A percentile compares a stretch with the other conserved stretches of the same genome.
phyloP scores from a whole-genome alignment of 1,284 basidiomycete species.

The Ustilago lituana region DNA sequence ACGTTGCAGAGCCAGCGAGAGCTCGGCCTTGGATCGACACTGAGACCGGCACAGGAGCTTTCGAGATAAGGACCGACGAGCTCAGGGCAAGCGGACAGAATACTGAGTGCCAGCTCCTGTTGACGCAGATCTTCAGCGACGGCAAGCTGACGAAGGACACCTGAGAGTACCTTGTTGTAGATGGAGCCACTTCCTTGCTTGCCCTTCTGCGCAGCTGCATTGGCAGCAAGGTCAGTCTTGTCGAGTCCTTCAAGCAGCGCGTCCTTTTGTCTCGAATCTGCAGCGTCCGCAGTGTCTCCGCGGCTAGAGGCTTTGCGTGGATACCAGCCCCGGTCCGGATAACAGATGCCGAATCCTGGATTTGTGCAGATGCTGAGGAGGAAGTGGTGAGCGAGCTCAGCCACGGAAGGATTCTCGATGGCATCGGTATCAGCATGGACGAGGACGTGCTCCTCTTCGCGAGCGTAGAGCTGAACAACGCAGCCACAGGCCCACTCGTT shows the following conservation, averaged over 20 bases:
- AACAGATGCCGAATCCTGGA: constrained; percentile 85
- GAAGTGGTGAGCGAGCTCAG: constrained; percentile 86
- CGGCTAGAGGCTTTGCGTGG: constrained; percentile 65
- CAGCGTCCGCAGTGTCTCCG: background rate
- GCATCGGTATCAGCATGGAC: constrained; percentile 25
- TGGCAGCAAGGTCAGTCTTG: constrained; percentile 59
- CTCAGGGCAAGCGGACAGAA: constrained; percentile 83
- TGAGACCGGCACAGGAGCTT: constrained; percentile 72
- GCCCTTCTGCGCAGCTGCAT: constrained; percentile 68
- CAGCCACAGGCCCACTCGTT: constrained; percentile 58
- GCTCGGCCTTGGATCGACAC: constrained; percentile 84
- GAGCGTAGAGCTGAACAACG: constrained; percentile 54
- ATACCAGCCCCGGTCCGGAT: constrained; percentile 90
- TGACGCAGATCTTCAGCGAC: constrained; percentile 86
- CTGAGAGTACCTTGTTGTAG: constrained; percentile 85
- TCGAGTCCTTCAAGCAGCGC: constrained; percentile 3
- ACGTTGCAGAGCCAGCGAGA: constrained; percentile 90
- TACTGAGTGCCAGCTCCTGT: constrained; percentile 82
- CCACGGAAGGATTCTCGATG: constrained; percentile 68
- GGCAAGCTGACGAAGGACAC: constrained; percentile 78
- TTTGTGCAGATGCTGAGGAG: constrained; percentile 84
- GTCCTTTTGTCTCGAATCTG: constrained; percentile 25
- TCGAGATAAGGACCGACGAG: constrained; percentile 77
- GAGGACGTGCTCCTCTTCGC: constrained; percentile 52
- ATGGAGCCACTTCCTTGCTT: constrained; percentile 67